Base-by-base conservation (phyloP, 108 stramenopile genomes). In the Fragilaria radians region DNA sequence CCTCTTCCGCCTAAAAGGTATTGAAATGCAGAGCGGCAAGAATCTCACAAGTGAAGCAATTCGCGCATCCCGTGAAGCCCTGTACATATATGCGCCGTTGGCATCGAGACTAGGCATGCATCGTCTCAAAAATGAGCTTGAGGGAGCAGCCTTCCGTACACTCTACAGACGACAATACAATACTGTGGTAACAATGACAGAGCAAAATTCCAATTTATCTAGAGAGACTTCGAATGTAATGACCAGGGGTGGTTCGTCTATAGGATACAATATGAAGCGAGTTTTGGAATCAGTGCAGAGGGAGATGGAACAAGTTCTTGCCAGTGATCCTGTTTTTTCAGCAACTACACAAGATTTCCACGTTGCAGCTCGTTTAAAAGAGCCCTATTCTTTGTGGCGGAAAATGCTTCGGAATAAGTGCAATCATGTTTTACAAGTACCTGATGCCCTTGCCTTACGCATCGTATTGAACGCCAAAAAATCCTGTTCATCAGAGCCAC, bases 121-220 rank as follows among this genome's bases (percentile, higher is more conserved):
- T 54, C 82, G 77, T 5, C 76, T 91, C 47, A 95, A 95, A 69
- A 86, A 81, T 30, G 89, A 91, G 70, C 61, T 95, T 24, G 90
- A 95, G 61, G 84, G 83, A 48, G 80, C 82, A 32, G 87, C 93
- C 46, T 95, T 95, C 66, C 69, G 72, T 21, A 72, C 81, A 5
- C 67, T 86, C 5, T 91, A 85, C 51, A 76, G 66, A 18, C 72
- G 72, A 28, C 86, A 89, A 51, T 82, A 85, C 52, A 49, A 73
- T 23, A 58, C 57, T 27, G 83, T 85, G 32, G 76, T 59, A 9
- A 59, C 75, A 5, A 60, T 81, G 26, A 53, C 71, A 31, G 70
- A 60, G 1, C 62, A 63, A 53, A 23, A 27, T 3, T 49, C 14
- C 28, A 57, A 14, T 28, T 11, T 23, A 36, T 5, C n/a, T 14